Evolutionary conservation across 345 rosid genomes (phyloP).

Genomic region (Cochlearia excelsa): DNA sequence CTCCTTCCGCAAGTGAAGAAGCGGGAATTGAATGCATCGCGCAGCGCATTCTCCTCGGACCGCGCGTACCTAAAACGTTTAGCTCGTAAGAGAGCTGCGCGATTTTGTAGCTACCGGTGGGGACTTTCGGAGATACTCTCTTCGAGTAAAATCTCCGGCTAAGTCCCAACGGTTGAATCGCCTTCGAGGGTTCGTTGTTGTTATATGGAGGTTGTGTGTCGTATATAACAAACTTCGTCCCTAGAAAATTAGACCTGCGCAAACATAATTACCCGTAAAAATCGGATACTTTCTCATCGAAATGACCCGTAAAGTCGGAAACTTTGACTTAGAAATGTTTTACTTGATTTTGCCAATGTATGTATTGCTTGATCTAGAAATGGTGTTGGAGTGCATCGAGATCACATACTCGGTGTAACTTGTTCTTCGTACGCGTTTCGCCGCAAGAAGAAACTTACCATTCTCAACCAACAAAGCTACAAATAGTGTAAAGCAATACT

Average conservation of each 20-base stretch:
- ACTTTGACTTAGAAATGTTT: not conserved
- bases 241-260: conserved; percentile 88
- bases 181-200: conserved; percentile 46
- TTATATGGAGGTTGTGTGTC: conserved; percentile 93
- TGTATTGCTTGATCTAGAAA: conserved; percentile 82
- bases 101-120: conserved; percentile 79
- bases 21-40: conserved; percentile 76
- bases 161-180: conserved; percentile 56
- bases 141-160: conserved; percentile 81
- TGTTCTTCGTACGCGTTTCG: conserved; percentile 82
- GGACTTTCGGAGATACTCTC: conserved; percentile 87
- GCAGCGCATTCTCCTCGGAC: conserved; percentile 96
- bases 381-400: conserved; percentile 82
- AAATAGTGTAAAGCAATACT: conserved; percentile 2
- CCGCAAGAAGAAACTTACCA: conserved; percentile 94
- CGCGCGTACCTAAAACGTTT: conserved; percentile 87
- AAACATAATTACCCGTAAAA: too few species aligned
- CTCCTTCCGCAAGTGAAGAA: conserved; percentile 69
- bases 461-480: conserved; percentile 81
- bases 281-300: too few species aligned
- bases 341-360: conserved; percentile 91
- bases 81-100: conserved; percentile 85
- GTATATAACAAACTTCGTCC: conserved; percentile 79
- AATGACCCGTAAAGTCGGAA: too few species aligned
- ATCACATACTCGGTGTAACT: conserved; percentile 89